These are phyloP conservation scores for Collariella sp. DNA, from an alignment of 495 filamentous ascomycete genomes.

Conservation along the genomic window DNA sequence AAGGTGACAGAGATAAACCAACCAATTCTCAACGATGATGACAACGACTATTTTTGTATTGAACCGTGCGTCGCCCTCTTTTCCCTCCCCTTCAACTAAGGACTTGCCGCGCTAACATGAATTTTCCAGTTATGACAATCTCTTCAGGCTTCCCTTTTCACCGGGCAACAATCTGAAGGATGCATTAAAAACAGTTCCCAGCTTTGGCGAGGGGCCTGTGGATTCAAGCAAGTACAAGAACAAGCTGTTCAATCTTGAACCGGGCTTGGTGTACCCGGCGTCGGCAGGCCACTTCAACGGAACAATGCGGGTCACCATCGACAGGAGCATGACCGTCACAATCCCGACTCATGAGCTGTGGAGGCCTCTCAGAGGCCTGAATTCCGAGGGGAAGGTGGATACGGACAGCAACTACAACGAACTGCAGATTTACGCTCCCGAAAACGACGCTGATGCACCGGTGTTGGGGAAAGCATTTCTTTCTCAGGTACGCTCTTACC, in stretches of 20 bases:
- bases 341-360: constrained; percentile 13
- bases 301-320: constrained; percentile 11
- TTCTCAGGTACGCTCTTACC: constrained; percentile 4
- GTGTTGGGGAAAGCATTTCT: constrained; percentile 20
- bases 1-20: neutral
- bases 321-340: neutral
- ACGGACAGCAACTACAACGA: constrained; percentile 8
- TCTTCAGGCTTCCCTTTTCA: constrained; percentile 10
- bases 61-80: constrained; percentile 10
- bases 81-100: too few species aligned
- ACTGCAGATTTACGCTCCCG: constrained; percentile 12
- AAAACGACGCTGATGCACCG: neutral
- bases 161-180: too few species aligned
- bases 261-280: constrained; percentile 14
- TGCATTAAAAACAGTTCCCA: too few species aligned
- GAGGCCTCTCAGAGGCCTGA: constrained; percentile 10
- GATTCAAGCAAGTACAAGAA: constrained; percentile 2
- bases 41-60: too few species aligned
- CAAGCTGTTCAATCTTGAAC: constrained; percentile 13
- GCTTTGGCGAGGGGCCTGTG: too few species aligned
- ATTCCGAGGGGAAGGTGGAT: constrained; percentile 1
- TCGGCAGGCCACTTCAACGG: constrained; percentile 9
- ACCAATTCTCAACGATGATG: too few species aligned
- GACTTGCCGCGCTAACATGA: neutral
- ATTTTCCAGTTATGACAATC: constrained; percentile 17